These are phyloP conservation scores for Escovopsis sp. DNA, from an alignment of 2,329 filamentous ascomycete species.

Conservation along the genomic window DNA sequence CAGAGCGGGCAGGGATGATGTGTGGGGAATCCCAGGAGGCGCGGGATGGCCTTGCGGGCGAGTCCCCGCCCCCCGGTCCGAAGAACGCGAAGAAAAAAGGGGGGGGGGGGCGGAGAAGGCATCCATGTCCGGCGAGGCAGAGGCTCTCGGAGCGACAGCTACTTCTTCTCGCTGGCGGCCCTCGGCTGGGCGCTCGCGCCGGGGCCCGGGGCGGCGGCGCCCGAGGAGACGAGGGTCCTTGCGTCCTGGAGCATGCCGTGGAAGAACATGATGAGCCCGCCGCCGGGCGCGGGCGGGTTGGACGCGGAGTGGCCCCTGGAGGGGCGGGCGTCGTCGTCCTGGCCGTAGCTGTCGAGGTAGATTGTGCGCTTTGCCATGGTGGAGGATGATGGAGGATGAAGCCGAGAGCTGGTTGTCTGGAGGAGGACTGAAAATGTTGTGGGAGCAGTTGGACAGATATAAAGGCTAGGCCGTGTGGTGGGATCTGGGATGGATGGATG, in stretches of 20 bases:
- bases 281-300: not conserved
- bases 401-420: not conserved
- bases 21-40: no score
- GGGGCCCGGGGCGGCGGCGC: not conserved
- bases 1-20: no score
- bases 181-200: slow-evolving; percentile 2
- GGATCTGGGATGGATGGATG: not conserved
- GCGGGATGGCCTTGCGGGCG: no score
- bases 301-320: not conserved
- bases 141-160: not conserved
- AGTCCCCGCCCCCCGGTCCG: no score
- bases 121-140: no score
- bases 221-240: slow-evolving; percentile 1
- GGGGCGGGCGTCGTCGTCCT: not conserved
- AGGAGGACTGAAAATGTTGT: not conserved
- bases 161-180: slow-evolving; percentile 4
- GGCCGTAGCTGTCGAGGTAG: slow-evolving; percentile 5
- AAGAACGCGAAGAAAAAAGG: no score
- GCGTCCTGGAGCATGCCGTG: slow-evolving; percentile 4
- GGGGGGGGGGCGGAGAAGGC: no score
- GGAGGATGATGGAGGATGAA: not conserved
- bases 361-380: slow-evolving; percentile 6
- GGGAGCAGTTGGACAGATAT: not conserved
- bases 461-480: not conserved
- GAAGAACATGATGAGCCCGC: slow-evolving; percentile 3